Evolutionary conservation across 257 asterid species (phyloP), one percentile per base, ranked within the genome.

Genomic region (Rhazya stricta): DNA sequence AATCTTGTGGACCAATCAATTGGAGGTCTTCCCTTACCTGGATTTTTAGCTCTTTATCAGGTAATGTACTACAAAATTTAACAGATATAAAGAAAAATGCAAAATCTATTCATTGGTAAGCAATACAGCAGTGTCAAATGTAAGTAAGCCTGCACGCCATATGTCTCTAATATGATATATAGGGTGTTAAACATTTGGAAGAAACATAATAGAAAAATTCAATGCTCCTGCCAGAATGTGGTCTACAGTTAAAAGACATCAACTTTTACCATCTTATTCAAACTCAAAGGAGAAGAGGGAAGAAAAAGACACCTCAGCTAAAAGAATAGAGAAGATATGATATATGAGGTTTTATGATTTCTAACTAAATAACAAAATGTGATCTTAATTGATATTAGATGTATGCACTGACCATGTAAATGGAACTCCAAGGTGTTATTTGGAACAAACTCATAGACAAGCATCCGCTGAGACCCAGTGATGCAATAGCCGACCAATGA

Each of bases 401-500:
- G 61, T 5, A 50, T 46, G 60, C 25, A 50, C 63, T 48, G 18
- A 71, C 75, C 75, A 34, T 71, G 75, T 54, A 71, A 51, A 37
- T 71, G 75, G 75, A 71, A 71, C 63, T 71, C 75, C 75, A 71
- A 50, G 25, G 75, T 71, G 61, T 71, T 45, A 23, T 71, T 71
- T 0, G 90, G 87, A 80, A 94, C 96, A 83, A 90, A 94, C 83
- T 94, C 99, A 19, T 92, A 94, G 0, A 92, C 96, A 18, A 94
- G 99, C 93, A 94, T 74, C 81, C 94, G 82, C 68, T 84, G 85
- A 10, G 74, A 13, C 76, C 96, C 99, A 0, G 91, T 74, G 34
- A 85, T 92, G 87, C 97, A 90, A 76, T 94, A 94, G n/a, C 99
- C 99, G 48, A 94, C 98, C 76, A 94, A 85, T 7, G 99, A 90